Base-by-base conservation (phyloP, 108 stramenopile genomes). In the Chaetoceros tenuissimus region DNA sequence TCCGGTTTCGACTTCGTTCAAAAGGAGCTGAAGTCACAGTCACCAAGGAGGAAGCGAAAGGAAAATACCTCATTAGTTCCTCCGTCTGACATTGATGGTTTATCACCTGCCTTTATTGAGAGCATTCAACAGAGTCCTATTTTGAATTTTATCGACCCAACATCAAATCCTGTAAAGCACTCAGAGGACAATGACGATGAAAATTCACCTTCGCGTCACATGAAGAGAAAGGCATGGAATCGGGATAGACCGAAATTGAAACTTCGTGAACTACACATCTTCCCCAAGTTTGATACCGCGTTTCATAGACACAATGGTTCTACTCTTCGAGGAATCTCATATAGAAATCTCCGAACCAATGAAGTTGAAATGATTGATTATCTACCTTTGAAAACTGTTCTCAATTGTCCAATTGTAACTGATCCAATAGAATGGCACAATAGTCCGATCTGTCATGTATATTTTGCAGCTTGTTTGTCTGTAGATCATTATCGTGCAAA, bases 361-460 rank as follows among this genome's bases (percentile, higher is more conserved):
- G 68, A 50, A 46, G 46, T 54, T 7, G 70, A 63, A 45, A 31
- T 51, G 30, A 79, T 87, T 25, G 52, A 59, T 13, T 64, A 54
- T 22, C 50, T 89, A 1, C 75, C 75, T 10, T 61, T 89, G 0
- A 55, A 65, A n/a, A 46, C 80, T 28, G 62, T 63, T 26, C 51
- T 81, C 1, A 72, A 70, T 2, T 46, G 63, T 17, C 60, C 59
- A 53, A 70, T 72, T 21, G 55, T 56, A 1, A 49, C 46, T 5
- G 80, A 83, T 52, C 74, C 84, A 0, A 55, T 69, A 27, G 71
- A 80, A 57, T 90, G 88, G 88, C 85, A 91, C 67, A 75, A 67
- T 13, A 70, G 71, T 0, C 85, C 89, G 2, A 81, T 80, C 52
- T 85, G 85, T 70, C 83, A 91, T 48, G 71, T 91, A 1, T 91